A percentile compares a stretch with the other conserved stretches of the same genome.
Conservation (phyloP, 2,329 filamentous ascomycete genomes). For the Pyricularia grisea region DNA sequence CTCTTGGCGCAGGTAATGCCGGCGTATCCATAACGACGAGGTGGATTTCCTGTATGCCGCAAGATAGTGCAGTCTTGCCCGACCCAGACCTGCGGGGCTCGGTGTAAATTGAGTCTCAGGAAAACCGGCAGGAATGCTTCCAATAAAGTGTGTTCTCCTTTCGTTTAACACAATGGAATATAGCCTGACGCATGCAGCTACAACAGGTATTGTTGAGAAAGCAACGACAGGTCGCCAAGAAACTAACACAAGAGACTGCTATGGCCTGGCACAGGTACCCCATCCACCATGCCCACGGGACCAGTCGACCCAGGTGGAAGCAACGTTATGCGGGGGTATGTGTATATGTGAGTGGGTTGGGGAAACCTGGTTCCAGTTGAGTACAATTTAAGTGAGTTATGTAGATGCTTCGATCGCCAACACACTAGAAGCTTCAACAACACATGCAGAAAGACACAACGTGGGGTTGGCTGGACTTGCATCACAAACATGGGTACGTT, state of each 20-base stretch:
- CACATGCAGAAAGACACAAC: neutral
- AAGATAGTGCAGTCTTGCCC: neutral
- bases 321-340: neutral
- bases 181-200: neutral
- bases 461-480: neutral
- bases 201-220: neutral
- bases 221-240: neutral
- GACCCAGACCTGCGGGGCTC: neutral
- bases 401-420: neutral
- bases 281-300: neutral
- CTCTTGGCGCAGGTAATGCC: conserved; percentile 44
- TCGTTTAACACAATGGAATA: neutral
- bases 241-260: neutral
- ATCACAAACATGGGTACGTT: neutral
- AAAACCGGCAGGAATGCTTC: neutral
- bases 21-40: conserved; percentile 50
- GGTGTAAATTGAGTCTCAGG: neutral
- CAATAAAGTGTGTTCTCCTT: neutral
- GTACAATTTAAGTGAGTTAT: neutral
- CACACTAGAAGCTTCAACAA: neutral
- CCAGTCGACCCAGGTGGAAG: neutral
- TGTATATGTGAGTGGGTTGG: neutral
- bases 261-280: neutral
- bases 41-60: neutral
- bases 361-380: neutral